These are phyloP conservation scores for Backusella tarrabulga DNA, from an alignment of 192 early-diverging fungal genomes.

Conservation along the genomic window DNA sequence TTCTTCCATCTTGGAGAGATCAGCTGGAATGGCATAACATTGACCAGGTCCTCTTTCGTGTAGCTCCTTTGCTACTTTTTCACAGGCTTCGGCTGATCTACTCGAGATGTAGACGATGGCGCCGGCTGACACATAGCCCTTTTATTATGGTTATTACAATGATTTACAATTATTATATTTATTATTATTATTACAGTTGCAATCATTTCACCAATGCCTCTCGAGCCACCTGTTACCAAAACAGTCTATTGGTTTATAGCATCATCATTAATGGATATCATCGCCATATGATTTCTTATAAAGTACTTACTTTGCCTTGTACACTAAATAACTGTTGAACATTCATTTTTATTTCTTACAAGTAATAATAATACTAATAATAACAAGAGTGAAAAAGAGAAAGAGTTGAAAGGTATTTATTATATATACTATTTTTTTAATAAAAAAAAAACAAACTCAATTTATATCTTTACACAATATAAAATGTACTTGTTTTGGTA, in stretches of 20 bases:
- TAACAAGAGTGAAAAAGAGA: not conserved
- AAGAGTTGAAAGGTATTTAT: not conserved
- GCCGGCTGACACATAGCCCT: conserved; percentile 82
- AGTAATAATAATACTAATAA: too few species aligned
- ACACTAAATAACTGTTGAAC: conserved; percentile 52
- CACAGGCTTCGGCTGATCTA: conserved; percentile 63
- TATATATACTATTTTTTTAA: not conserved
- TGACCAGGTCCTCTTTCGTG: conserved; percentile 64
- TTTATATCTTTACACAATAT: not conserved
- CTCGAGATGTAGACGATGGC: conserved; percentile 91
- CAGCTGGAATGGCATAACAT: conserved; percentile 71
- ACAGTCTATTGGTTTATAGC: conserved; percentile 57
- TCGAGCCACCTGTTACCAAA: conserved; percentile 75
- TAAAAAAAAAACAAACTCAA: not conserved
- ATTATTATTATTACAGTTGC: conserved; percentile 35
- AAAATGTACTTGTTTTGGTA: not conserved
- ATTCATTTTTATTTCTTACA: conserved; percentile 14
- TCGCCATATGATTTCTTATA: not conserved
- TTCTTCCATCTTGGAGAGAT: conserved; percentile 63
- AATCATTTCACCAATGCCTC: conserved; percentile 59
- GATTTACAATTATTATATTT: not conserved
- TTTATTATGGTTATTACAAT: not conserved
- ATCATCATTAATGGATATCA: too few species aligned
- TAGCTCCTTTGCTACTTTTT: conserved; percentile 63
- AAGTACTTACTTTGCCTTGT: conserved; percentile 60